Conservation (phyloP, 2,329 filamentous ascomycete genomes). For the Ilyonectria sp. region DNA sequence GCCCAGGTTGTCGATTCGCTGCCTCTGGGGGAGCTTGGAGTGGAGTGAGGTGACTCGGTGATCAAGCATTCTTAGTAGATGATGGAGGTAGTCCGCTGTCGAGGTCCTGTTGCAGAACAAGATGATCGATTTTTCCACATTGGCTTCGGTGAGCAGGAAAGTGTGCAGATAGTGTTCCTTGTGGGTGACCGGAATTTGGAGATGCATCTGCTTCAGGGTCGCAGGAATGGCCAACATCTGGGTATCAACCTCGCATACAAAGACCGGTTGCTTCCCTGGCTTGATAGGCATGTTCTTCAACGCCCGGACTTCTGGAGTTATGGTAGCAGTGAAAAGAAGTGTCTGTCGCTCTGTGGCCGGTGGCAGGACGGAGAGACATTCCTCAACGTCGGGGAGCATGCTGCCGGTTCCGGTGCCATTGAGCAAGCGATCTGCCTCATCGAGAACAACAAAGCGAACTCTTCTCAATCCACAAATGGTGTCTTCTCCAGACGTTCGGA, state of each 20-base stretch:
- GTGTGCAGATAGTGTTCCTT: slow-evolving; percentile 96
- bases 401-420: slow-evolving; percentile 80
- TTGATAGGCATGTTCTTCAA: slow-evolving; percentile 83
- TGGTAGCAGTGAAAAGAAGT: slow-evolving; percentile 94
- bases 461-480: slow-evolving; percentile 86
- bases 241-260: slow-evolving; percentile 90
- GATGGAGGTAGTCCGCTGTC: slow-evolving; percentile 91
- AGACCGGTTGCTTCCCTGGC: slow-evolving; percentile 81
- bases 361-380: slow-evolving; percentile 87
- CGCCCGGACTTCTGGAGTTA: slow-evolving; percentile 91
- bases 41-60: slow-evolving; percentile 95
- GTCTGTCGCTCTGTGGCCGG: slow-evolving; percentile 87
- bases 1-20: slow-evolving; percentile 89
- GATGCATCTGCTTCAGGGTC: slow-evolving; percentile 86
- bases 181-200: slow-evolving; percentile 91
- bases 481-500: slow-evolving; percentile 91
- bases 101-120: slow-evolving; percentile 95
- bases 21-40: slow-evolving; percentile 86
- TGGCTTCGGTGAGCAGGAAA: slow-evolving; percentile 84
- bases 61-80: slow-evolving; percentile 86
- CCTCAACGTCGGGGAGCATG: slow-evolving; percentile 95
- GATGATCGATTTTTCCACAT: slow-evolving; percentile 84
- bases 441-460: slow-evolving; percentile 89
- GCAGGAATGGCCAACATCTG: slow-evolving; percentile 82
- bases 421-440: slow-evolving; percentile 94